Evolutionary conservation across 2,329 filamentous ascomycete genomes (phyloP), one percentile per base, ranked within the genome.

Genomic region (Pleurostoma richardsiae): DNA sequence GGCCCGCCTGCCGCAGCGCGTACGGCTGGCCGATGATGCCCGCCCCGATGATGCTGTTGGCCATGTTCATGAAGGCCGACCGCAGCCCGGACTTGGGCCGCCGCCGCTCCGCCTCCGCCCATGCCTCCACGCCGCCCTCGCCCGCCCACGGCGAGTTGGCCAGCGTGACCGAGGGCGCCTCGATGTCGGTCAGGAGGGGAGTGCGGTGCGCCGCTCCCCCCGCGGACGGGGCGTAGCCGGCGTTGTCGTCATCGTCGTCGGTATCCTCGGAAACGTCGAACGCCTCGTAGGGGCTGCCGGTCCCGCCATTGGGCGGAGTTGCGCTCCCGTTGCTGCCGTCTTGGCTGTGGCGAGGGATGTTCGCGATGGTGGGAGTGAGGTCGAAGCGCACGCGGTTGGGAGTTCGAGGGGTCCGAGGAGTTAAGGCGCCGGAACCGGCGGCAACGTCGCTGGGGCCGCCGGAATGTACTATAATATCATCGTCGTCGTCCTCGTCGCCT

Each of bases 61-160:
- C 92, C 94, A 99, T 99, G 70, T 99, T 99, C 90, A 97, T 96
- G 57, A 99, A 97, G 3, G 94, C 92, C 63, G 86, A 89, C 52
- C 80, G 77, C 69, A 97, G 77, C 4, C 87, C 86, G 48, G 89
- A 95, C 69, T 92, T 92, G 41, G 92, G 90, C 47, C 91, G 78
- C 39, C 61, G 59, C 47, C 75, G 72, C 61, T 84, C 79, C 31
- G 72, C 68, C 56, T 77, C 74, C 4, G 74, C 76, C 67, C 73
- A 75, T 39, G 70, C 61, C 44, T 72, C 64, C 29, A 72, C 65
- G 54, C 74, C 71, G 40, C 68, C 65, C 41, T 60, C 63, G 53
- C 69, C 68, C 30, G 43, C 45, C 57, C 65, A 65, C 5, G 64
- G 65, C 72, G 72, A 55, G 67, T 85, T 70, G 75, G 77, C 88